phyloP scores from a whole-genome alignment of 1,139 yeast species.

The Hyphopichia pseudoburtonii region DNA sequence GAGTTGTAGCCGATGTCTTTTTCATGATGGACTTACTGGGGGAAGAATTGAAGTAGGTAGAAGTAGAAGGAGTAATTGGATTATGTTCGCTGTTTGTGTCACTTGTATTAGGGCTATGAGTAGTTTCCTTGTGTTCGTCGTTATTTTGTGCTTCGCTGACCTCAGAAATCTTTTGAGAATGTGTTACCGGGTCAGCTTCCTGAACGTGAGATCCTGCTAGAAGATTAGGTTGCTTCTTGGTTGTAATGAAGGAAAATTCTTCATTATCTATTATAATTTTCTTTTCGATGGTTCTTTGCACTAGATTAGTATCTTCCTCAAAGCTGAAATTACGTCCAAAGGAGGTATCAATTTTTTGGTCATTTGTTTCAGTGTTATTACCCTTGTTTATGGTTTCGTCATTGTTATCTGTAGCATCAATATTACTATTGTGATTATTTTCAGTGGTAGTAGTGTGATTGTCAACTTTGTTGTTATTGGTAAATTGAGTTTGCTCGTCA shows the following conservation, averaged over 20 bases:
- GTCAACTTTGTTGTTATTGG: too few species aligned
- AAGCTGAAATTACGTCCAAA: constrained; percentile 33
- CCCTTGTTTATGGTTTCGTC: background rate
- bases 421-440: constrained; percentile 2
- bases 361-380: background rate
- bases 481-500: too few species aligned
- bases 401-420: constrained; percentile 9
- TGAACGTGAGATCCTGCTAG: too few species aligned
- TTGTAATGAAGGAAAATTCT: constrained; percentile 3
- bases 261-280: constrained; percentile 4
- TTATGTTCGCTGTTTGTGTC: background rate
- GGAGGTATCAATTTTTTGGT: constrained; percentile 6
- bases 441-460: too few species aligned
- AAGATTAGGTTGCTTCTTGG: too few species aligned
- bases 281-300: constrained; percentile 16
- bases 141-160: background rate
- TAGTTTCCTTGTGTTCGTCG: background rate
- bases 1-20: constrained; percentile 23
- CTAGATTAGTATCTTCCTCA: constrained; percentile 16
- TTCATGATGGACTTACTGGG: constrained; percentile 47
- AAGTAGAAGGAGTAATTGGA: constrained; percentile 1
- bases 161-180: background rate
- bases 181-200: too few species aligned
- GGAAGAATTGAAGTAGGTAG: constrained; percentile 17
- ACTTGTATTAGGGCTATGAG: background rate